Evolutionary conservation across 129 eudicot species (phyloP).

Genomic region (Saposhnikovia divaricata): DNA sequence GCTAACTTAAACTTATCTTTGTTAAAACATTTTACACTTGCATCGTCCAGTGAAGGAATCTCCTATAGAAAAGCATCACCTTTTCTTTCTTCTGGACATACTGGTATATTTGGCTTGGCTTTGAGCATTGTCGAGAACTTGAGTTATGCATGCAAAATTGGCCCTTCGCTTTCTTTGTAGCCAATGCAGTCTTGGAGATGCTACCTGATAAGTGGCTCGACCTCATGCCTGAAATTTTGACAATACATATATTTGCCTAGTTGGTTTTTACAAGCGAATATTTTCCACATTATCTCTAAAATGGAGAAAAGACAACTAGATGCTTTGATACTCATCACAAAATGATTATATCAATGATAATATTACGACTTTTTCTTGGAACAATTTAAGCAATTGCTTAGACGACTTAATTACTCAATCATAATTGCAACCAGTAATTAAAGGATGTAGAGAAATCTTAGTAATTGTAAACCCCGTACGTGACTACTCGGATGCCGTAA

Average conservation of each 20-base stretch:
- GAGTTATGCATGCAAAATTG: background rate
- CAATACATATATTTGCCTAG: background rate
- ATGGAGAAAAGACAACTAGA: background rate
- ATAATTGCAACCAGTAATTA: background rate
- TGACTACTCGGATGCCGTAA: no score
- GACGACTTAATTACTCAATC: background rate
- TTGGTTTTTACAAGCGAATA: background rate
- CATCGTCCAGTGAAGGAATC: background rate
- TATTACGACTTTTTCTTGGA: background rate
- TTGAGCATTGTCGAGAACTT: background rate
- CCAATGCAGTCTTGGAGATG: background rate
- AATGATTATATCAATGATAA: background rate
- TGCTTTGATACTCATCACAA: background rate
- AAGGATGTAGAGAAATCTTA: no score
- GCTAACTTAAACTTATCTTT: background rate
- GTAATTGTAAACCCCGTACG: no score
- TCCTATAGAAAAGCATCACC: background rate
- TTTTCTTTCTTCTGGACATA: background rate
- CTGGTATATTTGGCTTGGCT: background rate
- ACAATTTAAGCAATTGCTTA: background rate
- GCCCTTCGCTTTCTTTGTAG: conserved; percentile 2
- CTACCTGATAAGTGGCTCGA: background rate
- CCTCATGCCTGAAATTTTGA: background rate
- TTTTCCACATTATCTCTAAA: background rate
- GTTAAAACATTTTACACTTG: background rate